Percentiles rank a stretch among this genome's conserved stretches.
phyloP scores from a whole-genome alignment of 768 basidiomycete genomes.

The Leccinum truebloodii region DNA sequence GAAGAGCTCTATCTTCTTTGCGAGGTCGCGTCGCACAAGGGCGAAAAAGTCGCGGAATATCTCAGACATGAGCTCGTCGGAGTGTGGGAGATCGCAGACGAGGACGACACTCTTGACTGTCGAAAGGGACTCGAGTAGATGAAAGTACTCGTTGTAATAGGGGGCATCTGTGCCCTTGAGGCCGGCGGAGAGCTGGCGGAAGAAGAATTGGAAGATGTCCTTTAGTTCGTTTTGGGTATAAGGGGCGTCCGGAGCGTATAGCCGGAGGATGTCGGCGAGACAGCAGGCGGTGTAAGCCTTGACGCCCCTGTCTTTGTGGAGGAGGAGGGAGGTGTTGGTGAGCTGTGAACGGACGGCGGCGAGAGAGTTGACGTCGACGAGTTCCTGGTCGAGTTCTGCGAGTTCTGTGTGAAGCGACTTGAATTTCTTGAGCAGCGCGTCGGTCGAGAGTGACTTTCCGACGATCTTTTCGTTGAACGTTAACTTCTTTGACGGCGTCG shows the following conservation, averaged over 20 bases:
- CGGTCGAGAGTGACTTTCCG: slow-evolving; percentile 74
- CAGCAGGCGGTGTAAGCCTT: slow-evolving; percentile 95
- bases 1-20: slow-evolving; percentile 82
- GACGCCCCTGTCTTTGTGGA: slow-evolving; percentile 95
- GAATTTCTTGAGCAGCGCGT: slow-evolving; percentile 84
- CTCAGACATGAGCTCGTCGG: slow-evolving; percentile 80
- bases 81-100: slow-evolving; percentile 86
- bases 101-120: slow-evolving; percentile 94
- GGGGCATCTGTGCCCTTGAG: slow-evolving; percentile 77
- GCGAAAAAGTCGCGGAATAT: slow-evolving; percentile 84
- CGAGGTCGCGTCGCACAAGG: slow-evolving; percentile 69
- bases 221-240: slow-evolving; percentile 86
- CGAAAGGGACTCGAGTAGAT: slow-evolving; percentile 90
- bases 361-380: slow-evolving; percentile 74
- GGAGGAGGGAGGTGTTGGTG: slow-evolving; percentile 72
- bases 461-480: slow-evolving; percentile 81
- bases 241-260: slow-evolving; percentile 97
- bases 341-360: slow-evolving; percentile 73
- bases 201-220: slow-evolving; percentile 98
- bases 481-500: slow-evolving; percentile 59
- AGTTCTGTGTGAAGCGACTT: slow-evolving; percentile 77
- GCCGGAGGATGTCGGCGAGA: slow-evolving; percentile 87
- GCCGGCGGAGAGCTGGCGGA: slow-evolving; percentile 75
- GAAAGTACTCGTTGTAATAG: slow-evolving; percentile 92
- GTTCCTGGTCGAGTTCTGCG: slow-evolving; percentile 84